Percentiles rank a stretch among this genome's conserved stretches.
Evolutionary conservation across 306 rosid species (phyloP).

Genomic region (Pyrus pyrifolia): DNA sequence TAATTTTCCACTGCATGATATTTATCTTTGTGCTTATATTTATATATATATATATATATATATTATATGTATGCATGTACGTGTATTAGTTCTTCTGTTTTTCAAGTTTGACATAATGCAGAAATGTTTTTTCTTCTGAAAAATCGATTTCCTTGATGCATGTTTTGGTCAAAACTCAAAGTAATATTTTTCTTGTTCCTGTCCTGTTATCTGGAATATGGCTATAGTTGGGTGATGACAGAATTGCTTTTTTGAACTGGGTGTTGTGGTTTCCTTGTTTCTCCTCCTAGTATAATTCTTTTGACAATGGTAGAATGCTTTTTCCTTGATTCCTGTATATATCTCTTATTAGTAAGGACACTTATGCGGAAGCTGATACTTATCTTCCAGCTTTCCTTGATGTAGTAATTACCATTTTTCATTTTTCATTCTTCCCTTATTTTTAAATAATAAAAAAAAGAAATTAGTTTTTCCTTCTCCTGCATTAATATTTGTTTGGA

Average conservation of each 20-base stretch:
- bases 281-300: conserved; percentile 6
- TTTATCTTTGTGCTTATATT: neutral
- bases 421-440: neutral
- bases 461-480: neutral
- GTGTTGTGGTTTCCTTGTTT: conserved; percentile 40
- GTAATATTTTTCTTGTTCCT: neutral
- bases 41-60: too few species aligned
- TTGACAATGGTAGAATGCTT: conserved; percentile 1
- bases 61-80: neutral
- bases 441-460: too few species aligned
- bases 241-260: conserved; percentile 42
- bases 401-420: conserved; percentile 6
- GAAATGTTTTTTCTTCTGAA: conserved; percentile 1
- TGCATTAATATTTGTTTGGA: neutral
- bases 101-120: conserved; percentile 12
- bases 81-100: conserved; percentile 10
- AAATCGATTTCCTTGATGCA: conserved; percentile 9
- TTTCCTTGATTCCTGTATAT: neutral
- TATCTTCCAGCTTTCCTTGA: conserved; percentile 23
- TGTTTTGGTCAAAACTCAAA: neutral
- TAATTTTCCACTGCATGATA: neutral
- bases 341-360: conserved; percentile 39
- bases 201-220: conserved; percentile 9
- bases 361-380: conserved; percentile 4
- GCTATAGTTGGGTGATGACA: conserved; percentile 42